Base-by-base conservation (phyloP, 225 moss, liverwort and hornwort species). In the Bryum argenteum region DNA sequence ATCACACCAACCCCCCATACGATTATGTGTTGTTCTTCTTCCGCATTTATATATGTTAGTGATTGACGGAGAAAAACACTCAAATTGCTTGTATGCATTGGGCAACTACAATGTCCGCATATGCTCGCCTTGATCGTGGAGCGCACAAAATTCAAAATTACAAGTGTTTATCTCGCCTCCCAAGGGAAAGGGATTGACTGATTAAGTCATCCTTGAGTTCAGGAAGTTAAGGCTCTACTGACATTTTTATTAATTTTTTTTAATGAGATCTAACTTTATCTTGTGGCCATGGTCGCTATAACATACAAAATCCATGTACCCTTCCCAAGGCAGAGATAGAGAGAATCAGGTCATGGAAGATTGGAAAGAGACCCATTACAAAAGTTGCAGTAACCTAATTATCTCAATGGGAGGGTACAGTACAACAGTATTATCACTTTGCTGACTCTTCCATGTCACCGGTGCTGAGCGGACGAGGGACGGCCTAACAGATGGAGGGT, bases 381-480 rank as follows among this genome's bases (percentile, higher is more conserved):
- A 58, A 58, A 58, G 58, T 28, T 58, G 23, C 58, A 58, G 28
- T 15, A 11, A 58, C 58, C 58, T 28, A 28, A 58, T 28, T 56
- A 56, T 56, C 13, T 56, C 10, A 10, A 17, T 24, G 11, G 9
- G 54, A 22, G 54, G 21, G 5, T 54, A 54, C 54, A 6, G 3
- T 5, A 48, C 6, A 22, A 20, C n/a, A n/a, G n/a, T 33, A 33
- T 33, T 33, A 33, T 33, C 20, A n/a, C 63, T 44, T 44, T 63
- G 44, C 15, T 63, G 22, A 63, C 22, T 26, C 26, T 26, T 26
- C 2, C 26, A 26, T 26, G 26, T 26, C 26, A 26, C 26, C 4
- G 26, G 26, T n/a, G n/a, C n/a, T n/a, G n/a, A n/a, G n/a, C n/a
- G n/a, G n/a, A n/a, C n/a, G n/a, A n/a, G n/a, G n/a, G n/a, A n/a